phyloP scores from a whole-genome alignment of 208 protist species.

The Herpetomonas tarakana region DNA sequence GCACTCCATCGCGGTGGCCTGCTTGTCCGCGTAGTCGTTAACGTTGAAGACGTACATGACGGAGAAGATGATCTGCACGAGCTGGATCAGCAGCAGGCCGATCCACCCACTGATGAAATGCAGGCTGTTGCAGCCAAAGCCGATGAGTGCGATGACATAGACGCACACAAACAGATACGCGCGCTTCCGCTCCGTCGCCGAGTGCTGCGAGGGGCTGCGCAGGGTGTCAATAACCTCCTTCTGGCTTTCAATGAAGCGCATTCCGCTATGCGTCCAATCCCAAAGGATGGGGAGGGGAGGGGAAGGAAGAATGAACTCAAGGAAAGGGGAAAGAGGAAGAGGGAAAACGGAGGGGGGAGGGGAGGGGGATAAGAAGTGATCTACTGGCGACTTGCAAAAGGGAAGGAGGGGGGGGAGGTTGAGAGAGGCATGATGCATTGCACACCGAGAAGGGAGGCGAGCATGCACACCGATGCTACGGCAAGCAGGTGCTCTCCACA shows the following conservation, averaged over 20 bases:
- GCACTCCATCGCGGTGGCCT: slow-evolving; percentile 72
- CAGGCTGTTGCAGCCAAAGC: slow-evolving; percentile 49
- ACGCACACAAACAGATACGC: slow-evolving; percentile 79
- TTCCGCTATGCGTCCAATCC: too few relatives aligned
- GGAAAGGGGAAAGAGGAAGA: too few relatives aligned
- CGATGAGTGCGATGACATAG: slow-evolving; percentile 51
- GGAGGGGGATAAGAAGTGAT: too few relatives aligned
- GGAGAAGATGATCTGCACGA: slow-evolving; percentile 64
- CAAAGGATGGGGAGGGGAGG: too few relatives aligned
- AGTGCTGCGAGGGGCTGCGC: slow-evolving; percentile 54
- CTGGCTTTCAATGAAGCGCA: slow-evolving; percentile 77
- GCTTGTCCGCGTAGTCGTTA: slow-evolving; percentile 78
- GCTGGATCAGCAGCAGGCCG: slow-evolving; percentile 44
- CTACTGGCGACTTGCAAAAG: too few relatives aligned
- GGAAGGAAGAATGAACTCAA: too few relatives aligned
- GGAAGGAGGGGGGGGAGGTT: slow-evolving; percentile 10
- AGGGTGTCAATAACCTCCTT: slow-evolving; percentile 71
- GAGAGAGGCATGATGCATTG: slow-evolving; percentile 1
- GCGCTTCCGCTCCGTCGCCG: slow-evolving; percentile 70
- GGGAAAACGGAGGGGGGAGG: slow-evolving; percentile 9
- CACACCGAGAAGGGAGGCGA: too few relatives aligned
- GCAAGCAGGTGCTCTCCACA: too few relatives aligned
- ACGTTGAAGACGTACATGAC: slow-evolving; percentile 81
- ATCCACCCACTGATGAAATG: slow-evolving; percentile 85
- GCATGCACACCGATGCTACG: too few relatives aligned